Percentiles rank a stretch among this genome's conserved stretches.
phyloP scores from a whole-genome alignment of 1,139 yeast species.

The Saccharomyces hybrid region DNA sequence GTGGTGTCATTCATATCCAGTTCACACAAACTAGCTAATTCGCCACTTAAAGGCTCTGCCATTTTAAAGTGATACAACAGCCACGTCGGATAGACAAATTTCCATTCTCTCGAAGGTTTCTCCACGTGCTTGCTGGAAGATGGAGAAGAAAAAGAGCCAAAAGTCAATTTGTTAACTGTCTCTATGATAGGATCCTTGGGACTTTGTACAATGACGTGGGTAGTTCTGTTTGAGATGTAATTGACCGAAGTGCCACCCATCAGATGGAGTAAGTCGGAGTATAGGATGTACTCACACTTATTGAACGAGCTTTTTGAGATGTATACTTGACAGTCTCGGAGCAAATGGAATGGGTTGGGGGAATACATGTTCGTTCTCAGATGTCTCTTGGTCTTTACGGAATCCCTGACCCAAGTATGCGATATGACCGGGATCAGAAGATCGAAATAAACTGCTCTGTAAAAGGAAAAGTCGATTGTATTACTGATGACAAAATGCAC shows the following conservation, averaged over 20 bases:
- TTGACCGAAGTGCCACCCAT: slow-evolving; percentile 70
- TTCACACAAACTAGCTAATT: slow-evolving; percentile 44
- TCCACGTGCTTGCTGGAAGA: slow-evolving; percentile 30
- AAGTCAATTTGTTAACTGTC: slow-evolving; percentile 28
- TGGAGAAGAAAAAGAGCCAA: slow-evolving; percentile 8
- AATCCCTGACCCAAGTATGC: slow-evolving; percentile 54
- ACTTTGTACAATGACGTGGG: slow-evolving; percentile 64
- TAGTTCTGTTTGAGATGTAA: slow-evolving; percentile 58
- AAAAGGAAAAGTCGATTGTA: slow-evolving; percentile 48
- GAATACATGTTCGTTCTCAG: slow-evolving; percentile 44
- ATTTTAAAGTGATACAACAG: slow-evolving; percentile 54
- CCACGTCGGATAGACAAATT: slow-evolving; percentile 73
- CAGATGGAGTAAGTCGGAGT: slow-evolving; percentile 47
- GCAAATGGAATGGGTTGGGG: slow-evolving; percentile 61
- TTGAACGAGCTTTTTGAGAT: slow-evolving; percentile 51
- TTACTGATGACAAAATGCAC: slow-evolving; percentile 50
- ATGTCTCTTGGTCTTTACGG: slow-evolving; percentile 38
- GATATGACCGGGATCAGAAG: slow-evolving; percentile 64
- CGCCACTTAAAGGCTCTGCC: slow-evolving; percentile 28
- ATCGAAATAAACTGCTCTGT: slow-evolving; percentile 39
- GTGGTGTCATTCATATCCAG: slow-evolving; percentile 36
- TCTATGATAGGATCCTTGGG: slow-evolving; percentile 41
- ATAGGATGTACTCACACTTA: slow-evolving; percentile 58
- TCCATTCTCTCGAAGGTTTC: slow-evolving; percentile 11
- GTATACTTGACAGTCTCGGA: slow-evolving; percentile 56